Percentiles rank a stretch among this genome's conserved stretches.
Evolutionary conservation across 2,329 filamentous ascomycete species (phyloP).

Genomic region (Pseudonectria foliicola): DNA sequence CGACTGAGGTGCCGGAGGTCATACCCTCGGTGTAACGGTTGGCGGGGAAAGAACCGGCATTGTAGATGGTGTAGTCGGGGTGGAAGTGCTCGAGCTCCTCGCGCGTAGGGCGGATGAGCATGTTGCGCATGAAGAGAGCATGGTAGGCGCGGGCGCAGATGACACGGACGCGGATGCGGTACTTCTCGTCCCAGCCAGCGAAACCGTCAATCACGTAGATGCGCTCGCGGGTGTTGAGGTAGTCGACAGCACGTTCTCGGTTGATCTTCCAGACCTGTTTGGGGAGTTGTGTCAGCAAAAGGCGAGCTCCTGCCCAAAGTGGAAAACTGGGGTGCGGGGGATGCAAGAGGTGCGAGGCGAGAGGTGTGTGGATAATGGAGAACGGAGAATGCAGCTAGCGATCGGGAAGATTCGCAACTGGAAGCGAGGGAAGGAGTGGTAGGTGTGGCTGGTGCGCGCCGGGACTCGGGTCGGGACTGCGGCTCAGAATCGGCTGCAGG

Average conservation of each 20-base stretch:
- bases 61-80: constrained; percentile 99
- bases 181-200: constrained; percentile 97
- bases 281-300: constrained; percentile 20
- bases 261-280: constrained; percentile 97
- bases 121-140: constrained; percentile 99
- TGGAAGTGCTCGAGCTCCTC: constrained; percentile 97
- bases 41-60: constrained; percentile 94
- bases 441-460: too few species aligned
- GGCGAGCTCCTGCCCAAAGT: neutral
- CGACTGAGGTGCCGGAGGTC: constrained; percentile 95
- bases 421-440: constrained; percentile 11
- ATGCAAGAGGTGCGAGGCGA: constrained; percentile 7
- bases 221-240: constrained; percentile 96
- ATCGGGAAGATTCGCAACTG: constrained; percentile 19
- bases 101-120: constrained; percentile 89
- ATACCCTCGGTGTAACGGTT: constrained; percentile 98
- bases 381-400: constrained; percentile 7
- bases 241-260: constrained; percentile 96
- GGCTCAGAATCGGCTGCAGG: too few species aligned
- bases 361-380: constrained; percentile 9
- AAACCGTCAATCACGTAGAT: constrained; percentile 98
- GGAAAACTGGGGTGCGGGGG: constrained; percentile 1
- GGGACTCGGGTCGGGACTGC: too few species aligned
- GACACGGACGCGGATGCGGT: constrained; percentile 93
- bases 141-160: constrained; percentile 99